Conservation (phyloP, 805 yeast species). For the Teunomyces funiuensis region DNA sequence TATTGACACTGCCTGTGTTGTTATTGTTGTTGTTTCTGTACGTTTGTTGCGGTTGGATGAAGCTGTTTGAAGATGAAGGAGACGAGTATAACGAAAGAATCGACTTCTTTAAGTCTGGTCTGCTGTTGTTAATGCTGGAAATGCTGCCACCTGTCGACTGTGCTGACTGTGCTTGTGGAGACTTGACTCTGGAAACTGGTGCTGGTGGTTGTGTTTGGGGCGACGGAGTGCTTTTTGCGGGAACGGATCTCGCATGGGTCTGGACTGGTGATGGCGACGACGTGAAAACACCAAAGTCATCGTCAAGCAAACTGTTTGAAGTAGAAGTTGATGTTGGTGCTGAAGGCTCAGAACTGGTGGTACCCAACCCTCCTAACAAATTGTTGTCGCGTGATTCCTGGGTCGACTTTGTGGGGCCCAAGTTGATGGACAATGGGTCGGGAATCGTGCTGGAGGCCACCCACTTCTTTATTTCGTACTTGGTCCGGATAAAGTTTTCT, state of each 20-base stretch:
- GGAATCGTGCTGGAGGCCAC: constrained; percentile 55
- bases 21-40: constrained; percentile 2
- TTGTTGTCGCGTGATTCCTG: not conserved
- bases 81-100: constrained; percentile 83
- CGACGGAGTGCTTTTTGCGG: constrained; percentile 9
- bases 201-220: constrained; percentile 7
- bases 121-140: constrained; percentile 21
- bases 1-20: constrained; percentile 10
- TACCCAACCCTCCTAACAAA: not conserved
- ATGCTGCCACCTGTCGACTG: constrained; percentile 38
- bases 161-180: constrained; percentile 23
- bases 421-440: constrained; percentile 51
- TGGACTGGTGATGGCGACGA: constrained; percentile 24
- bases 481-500: constrained; percentile 86
- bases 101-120: constrained; percentile 90
- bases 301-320: constrained; percentile 27
- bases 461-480: constrained; percentile 92
- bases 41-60: constrained; percentile 21
- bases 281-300: constrained; percentile 43
- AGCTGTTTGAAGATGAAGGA: constrained; percentile 48
- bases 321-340: not conserved
- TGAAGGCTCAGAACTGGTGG: not conserved
- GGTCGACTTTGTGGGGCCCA: not conserved
- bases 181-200: constrained; percentile 7
- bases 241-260: constrained; percentile 6